Evolutionary conservation across 1,284 basidiomycete species (phyloP).

Genomic region (Pseudozyma pruni): DNA sequence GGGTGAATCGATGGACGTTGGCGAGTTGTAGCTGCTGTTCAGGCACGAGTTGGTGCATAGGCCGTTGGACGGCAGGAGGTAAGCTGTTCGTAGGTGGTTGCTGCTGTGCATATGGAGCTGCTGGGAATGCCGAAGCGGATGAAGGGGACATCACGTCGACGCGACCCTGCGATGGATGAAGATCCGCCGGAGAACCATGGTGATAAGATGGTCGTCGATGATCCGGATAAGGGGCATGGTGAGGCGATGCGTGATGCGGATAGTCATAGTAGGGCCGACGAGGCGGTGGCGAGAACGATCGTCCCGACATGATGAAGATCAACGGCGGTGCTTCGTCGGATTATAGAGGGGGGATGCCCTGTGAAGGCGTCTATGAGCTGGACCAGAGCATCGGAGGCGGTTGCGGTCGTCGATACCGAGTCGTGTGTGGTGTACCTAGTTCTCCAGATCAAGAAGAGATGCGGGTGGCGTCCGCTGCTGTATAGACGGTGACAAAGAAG

Average conservation of each 20-base stretch:
- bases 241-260: not conserved
- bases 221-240: not conserved
- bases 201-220: conserved; percentile 7
- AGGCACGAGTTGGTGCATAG: conserved; percentile 33
- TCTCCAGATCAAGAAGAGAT: not conserved
- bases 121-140: not conserved
- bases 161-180: not conserved
- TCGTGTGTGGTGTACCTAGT: not conserved
- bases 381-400: conserved; percentile 13
- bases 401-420: not conserved
- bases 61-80: conserved; percentile 25
- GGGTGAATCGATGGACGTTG: conserved; percentile 45
- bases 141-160: not conserved
- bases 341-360: conserved; percentile 8
- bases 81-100: conserved; percentile 4
- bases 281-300: conserved; percentile 8
- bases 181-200: conserved; percentile 3
- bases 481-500: too few relatives aligned
- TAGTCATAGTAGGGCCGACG: conserved; percentile 10
- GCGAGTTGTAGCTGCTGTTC: conserved; percentile 45
- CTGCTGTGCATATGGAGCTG: conserved; percentile 3
- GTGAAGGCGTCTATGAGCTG: conserved; percentile 10
- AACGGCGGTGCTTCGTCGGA: conserved; percentile 1
- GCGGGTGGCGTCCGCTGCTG: too few relatives aligned
- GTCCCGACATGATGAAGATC: conserved; percentile 3